Base-by-base conservation (phyloP, 202 grass and related monocot genomes). In the Zoysia matrella region DNA sequence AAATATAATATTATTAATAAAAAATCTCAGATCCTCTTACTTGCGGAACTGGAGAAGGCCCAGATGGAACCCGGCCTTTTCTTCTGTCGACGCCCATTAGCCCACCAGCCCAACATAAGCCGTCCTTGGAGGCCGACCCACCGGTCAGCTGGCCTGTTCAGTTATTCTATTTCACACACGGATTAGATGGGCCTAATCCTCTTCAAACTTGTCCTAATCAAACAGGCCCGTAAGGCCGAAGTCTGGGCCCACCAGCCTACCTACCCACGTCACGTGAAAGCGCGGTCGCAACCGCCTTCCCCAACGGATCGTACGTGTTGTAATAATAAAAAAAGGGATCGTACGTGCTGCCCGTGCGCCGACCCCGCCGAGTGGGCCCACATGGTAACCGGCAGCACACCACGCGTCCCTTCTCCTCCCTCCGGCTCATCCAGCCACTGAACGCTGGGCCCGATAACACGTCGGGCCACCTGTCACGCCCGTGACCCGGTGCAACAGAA, bases 241-340 rank as follows among this genome's bases (percentile, higher is more conserved):
- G 3, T 7, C 3, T 2, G 62, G 74, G 1, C 79, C 60, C 87
- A 82, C 65, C 5, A n/a, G 52, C 60, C 30, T 39, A 62, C 60
- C 60, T 11, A 62, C 60, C 49, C 44, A 5, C 78, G 52, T 80
- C 78, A 86, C 83, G 83, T 82, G 87, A 89, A 68, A 86, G 73
- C 52, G 60, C 57, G 82, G 66, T 41, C 67, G 65, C 67, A 85
- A 73, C 87, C 83, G 67, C 78, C 55, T 75, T 4, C 41, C 65
- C n/a, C 30, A 36, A 36, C 30, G 30, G 30, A 36, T 36, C 30
- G 30, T 36, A 36, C 30, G 30, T 36, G 30, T 36, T 1, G 30
- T 36, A 36, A 36, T 36, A 36, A 36, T 1, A 36, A 36, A 36
- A 36, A 36, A 36, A 36, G 1, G 16, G 60, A 60, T 5, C n/a